Evolutionary conservation across 805 yeast genomes (phyloP), one percentile per base, ranked within the genome.

Genomic region (Candida glaebosa): DNA sequence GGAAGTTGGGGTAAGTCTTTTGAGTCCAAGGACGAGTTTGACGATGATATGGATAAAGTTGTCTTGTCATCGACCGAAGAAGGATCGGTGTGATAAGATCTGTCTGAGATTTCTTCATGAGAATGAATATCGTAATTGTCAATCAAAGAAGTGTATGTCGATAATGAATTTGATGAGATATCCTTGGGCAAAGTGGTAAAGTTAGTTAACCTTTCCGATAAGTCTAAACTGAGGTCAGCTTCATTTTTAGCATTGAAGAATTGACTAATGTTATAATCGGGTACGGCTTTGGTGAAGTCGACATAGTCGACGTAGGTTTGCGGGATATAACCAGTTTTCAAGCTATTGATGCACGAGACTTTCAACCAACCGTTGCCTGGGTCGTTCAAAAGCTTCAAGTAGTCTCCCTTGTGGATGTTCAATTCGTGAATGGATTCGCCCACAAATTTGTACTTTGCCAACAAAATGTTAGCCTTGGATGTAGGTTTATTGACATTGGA

Each of bases 361-460:
- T 51, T 43, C 18, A 69, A 41, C 73, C 73, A 67, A 18, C 73
- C 74, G 45, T 65, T 64, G 2, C 71, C 73, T 2, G 61, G 63
- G 20, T 67, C 51, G 17, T 62, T 60, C 3, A 67, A 25, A 10
- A 67, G 47, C 41, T 59, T 60, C 26, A 67, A 49, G 45, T 58
- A 60, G 10, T 64, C 68, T 4, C 56, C 52, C 12, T 56, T 43
- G 6, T 42, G 43, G 3, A 65, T 54, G 7, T 55, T 44, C 19
- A 69, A 44, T 39, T 69, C 72, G 18, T 54, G 52, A 1, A 24
- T 34, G 6, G 45, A 47, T 45, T 57, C 62, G 4, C 65, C 65
- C 2, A 32, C 37, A 44, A 69, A 67, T n/a, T 48, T 44, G 47
- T 65, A 68, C 40, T 58, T 62, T 15, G 61, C 57, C 24, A 47